These are phyloP conservation scores for Fusarium sp. DNA, from an alignment of 2,329 filamentous ascomycete genomes.

Conservation along the genomic window DNA sequence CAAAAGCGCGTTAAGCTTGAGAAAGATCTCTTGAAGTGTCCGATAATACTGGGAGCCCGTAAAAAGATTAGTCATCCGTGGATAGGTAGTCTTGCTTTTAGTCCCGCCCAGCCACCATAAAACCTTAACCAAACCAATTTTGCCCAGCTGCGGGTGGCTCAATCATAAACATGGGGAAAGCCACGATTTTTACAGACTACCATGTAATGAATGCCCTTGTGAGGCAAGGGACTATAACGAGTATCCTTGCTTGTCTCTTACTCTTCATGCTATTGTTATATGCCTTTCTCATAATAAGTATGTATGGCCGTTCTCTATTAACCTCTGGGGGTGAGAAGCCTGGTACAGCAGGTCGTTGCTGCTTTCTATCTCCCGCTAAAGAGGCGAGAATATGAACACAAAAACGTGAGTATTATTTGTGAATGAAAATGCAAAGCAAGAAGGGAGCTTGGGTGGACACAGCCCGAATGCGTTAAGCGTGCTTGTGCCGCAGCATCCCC, in stretches of 20 bases:
- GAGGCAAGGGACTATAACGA: not conserved
- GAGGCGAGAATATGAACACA: not conserved
- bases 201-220: not conserved
- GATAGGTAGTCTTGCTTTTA: too few relatives aligned
- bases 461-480: slow-evolving; percentile 20
- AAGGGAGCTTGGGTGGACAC: slow-evolving; percentile 47
- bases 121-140: too few relatives aligned
- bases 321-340: not conserved
- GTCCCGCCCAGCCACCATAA: not conserved
- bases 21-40: slow-evolving; percentile 33
- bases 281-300: not conserved
- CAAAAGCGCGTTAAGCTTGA: slow-evolving; percentile 22
- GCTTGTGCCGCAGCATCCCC: slow-evolving; percentile 34
- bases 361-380: not conserved
- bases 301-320: not conserved
- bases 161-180: too few relatives aligned
- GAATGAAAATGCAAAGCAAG: slow-evolving; percentile 29
- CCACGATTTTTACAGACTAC: too few relatives aligned
- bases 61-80: too few relatives aligned
- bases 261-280: not conserved
- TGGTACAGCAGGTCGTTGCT: not conserved
- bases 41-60: too few relatives aligned
- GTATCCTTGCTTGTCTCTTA: not conserved
- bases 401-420: slow-evolving; percentile 6
- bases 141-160: too few relatives aligned